Evolutionary conservation across 1,284 basidiomycete genomes (phyloP).

Genomic region (Apiotrichum laibachii): DNA sequence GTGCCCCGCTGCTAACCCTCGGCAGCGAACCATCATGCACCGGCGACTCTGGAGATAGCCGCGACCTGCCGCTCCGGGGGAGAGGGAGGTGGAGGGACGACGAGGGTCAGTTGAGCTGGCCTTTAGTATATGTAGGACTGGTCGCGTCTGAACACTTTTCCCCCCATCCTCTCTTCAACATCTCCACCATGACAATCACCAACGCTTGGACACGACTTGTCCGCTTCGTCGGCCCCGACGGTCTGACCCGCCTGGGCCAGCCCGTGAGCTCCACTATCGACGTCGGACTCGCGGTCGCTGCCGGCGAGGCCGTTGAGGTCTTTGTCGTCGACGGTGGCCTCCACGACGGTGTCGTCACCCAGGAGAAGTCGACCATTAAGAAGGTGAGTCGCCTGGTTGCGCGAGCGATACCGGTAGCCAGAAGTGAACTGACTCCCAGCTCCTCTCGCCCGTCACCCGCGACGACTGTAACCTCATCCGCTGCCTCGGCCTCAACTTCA

Average conservation of each 20-base stretch:
- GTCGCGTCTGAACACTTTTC: background rate
- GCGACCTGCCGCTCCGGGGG: no score
- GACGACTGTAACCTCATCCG: constrained; percentile 43
- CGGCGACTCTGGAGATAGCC: no score
- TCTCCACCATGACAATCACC: constrained; percentile 8
- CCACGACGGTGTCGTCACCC: constrained; percentile 9
- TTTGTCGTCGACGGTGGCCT: constrained; percentile 21
- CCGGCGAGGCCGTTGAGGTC: constrained; percentile 19
- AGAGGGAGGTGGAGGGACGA: no score
- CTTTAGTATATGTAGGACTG: background rate
- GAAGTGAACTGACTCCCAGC: background rate
- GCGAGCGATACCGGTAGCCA: no score
- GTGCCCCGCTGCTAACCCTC: no score
- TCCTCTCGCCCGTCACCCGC: constrained; percentile 31
- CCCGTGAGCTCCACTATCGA: constrained; percentile 45
- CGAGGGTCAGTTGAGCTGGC: no score
- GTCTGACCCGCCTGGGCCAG: constrained; percentile 32
- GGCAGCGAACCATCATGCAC: no score
- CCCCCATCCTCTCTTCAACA: background rate
- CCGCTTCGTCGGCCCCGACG: constrained; percentile 30
- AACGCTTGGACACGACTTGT: constrained; percentile 32
- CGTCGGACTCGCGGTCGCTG: constrained; percentile 45
- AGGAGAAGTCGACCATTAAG: constrained; percentile 8
- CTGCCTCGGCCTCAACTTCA: constrained; percentile 49
- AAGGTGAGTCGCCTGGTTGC: background rate